Percentiles rank a stretch among this genome's conserved stretches.
Evolutionary conservation across 768 basidiomycete genomes (phyloP).

Genomic region (Termitomyces sp.): DNA sequence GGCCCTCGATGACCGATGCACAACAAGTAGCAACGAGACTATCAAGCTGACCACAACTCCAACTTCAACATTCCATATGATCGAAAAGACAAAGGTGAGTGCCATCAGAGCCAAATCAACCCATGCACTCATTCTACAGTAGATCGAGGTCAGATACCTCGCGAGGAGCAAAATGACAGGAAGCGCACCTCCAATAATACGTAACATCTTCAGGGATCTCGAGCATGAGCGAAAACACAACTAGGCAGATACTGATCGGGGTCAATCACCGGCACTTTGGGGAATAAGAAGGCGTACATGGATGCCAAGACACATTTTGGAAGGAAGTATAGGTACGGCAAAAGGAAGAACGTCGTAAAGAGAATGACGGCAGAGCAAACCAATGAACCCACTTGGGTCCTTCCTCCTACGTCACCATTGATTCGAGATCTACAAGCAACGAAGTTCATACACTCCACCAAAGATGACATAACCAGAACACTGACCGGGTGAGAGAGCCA

Average conservation of each 20-base stretch:
- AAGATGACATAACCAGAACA: not conserved
- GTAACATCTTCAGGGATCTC: constrained; percentile 85
- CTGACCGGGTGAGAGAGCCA: constrained; percentile 85
- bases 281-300: constrained; percentile 46
- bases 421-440: constrained; percentile 59
- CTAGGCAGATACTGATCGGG: constrained; percentile 62
- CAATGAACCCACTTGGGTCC: constrained; percentile 86
- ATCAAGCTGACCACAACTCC: constrained; percentile 88
- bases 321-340: constrained; percentile 79
- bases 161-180: not conserved
- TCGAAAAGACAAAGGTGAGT: constrained; percentile 82
- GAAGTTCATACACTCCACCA: constrained; percentile 3
- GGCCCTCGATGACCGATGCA: constrained; percentile 82
- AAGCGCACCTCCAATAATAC: constrained; percentile 74
- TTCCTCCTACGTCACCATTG: constrained; percentile 83
- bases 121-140: constrained; percentile 81
- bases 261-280: not conserved
- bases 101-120: constrained; percentile 82
- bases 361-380: constrained; percentile 71
- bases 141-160: not conserved
- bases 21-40: constrained; percentile 83
- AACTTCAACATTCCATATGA: constrained; percentile 88
- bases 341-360: constrained; percentile 82
- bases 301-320: constrained; percentile 90
- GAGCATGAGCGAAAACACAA: constrained; percentile 77